These are phyloP conservation scores for Citrus sp. DNA, from an alignment of 345 rosid genomes.

Conservation along the genomic window DNA sequence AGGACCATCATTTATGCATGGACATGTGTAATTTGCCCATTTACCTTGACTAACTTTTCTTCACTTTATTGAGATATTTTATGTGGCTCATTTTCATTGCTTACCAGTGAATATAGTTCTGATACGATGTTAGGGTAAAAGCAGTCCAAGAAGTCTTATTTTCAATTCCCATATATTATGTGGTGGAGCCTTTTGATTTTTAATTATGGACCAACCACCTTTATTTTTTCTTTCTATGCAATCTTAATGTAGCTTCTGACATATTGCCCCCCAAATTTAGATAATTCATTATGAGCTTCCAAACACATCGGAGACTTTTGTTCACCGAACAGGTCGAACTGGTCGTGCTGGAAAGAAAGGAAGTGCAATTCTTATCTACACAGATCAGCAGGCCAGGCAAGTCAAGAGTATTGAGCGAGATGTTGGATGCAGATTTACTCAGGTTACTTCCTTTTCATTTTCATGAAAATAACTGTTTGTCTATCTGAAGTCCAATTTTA, in stretches of 20 bases:
- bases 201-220: background rate
- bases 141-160: background rate
- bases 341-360: constrained; percentile 99
- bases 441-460: constrained; percentile 43
- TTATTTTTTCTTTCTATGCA: background rate
- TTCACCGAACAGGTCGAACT: constrained; percentile 97
- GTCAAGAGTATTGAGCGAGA: constrained; percentile 73
- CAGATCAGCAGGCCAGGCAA: constrained; percentile 63
- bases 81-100: background rate
- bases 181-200: background rate
- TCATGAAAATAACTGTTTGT: background rate
- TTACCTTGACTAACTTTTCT: background rate
- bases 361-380: constrained; percentile 73
- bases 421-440: constrained; percentile 78
- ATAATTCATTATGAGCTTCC: constrained; percentile 93
- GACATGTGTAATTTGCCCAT: background rate
- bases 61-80: background rate
- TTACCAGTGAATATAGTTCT: background rate
- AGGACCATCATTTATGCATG: background rate
- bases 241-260: background rate
- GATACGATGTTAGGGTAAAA: background rate
- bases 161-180: background rate
- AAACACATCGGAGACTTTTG: constrained; percentile 81
- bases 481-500: background rate
- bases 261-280: constrained; percentile 27